Conservation (phyloP, 345 rosid species). For the Acer negundo region DNA sequence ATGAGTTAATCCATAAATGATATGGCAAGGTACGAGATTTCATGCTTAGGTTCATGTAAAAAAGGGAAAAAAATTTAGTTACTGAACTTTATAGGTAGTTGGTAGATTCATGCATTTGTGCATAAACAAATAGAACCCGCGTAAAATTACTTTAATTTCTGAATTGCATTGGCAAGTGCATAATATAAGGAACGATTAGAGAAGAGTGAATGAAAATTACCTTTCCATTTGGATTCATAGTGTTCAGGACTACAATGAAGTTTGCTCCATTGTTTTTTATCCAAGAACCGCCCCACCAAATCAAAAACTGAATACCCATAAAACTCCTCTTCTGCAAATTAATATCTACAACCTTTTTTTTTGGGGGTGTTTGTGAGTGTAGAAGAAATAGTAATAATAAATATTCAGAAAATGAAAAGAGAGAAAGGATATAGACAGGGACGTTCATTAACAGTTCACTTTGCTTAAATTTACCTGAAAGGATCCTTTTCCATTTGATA, state of each 20-base stretch:
- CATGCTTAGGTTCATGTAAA: background rate
- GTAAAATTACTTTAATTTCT: background rate
- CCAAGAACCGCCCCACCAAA: conserved; percentile 61
- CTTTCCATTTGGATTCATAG: conserved; percentile 35
- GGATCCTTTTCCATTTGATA: conserved; percentile 39
- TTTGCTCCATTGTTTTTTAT: conserved; percentile 52
- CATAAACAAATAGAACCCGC: background rate
- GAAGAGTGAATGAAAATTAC: conserved; percentile 27
- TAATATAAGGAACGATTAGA: background rate
- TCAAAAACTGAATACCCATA: conserved; percentile 59
- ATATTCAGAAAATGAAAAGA: conserved; percentile 2
- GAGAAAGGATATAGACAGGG: background rate
- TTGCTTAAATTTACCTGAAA: conserved; percentile 43
- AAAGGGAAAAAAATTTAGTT: background rate
- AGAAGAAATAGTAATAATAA: conserved; percentile 12
- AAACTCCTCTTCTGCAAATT: conserved; percentile 49
- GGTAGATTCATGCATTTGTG: background rate
- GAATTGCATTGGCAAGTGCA: background rate
- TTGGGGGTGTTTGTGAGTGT: background rate
- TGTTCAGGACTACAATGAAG: conserved; percentile 41
- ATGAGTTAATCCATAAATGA: background rate
- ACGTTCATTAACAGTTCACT: background rate
- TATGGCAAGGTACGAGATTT: background rate
- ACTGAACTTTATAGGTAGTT: background rate
- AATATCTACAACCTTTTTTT: conserved; percentile 44